Evolutionary conservation across 306 rosid genomes (phyloP).

Genomic region (Cucumis hystrix): DNA sequence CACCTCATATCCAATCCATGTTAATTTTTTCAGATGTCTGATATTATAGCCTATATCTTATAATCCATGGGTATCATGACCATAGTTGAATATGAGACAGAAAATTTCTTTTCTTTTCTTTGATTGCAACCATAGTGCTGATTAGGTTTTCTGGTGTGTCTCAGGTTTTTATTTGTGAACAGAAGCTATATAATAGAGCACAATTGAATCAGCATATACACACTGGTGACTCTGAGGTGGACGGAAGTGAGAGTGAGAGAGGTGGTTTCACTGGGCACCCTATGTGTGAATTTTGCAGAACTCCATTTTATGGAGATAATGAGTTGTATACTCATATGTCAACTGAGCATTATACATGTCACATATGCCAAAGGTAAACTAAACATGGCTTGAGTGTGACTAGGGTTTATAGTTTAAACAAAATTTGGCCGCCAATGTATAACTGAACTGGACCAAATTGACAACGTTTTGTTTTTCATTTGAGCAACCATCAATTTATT

Average conservation of each 20-base stretch:
- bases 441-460: not conserved
- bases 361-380: conserved; percentile 79
- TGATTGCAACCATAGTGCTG: conserved; percentile 1
- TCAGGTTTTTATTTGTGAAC: conserved; percentile 89
- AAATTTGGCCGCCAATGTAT: not conserved
- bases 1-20: too few species aligned
- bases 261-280: conserved; percentile 99
- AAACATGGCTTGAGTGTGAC: not conserved
- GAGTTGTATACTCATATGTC: conserved; percentile 86
- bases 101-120: not conserved
- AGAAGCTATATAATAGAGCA: conserved; percentile 68
- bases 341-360: conserved; percentile 88
- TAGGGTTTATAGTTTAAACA: not conserved
- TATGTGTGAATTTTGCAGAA: conserved; percentile 73
- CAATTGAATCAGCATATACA: conserved; percentile 70
- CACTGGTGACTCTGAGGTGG: conserved; percentile 89
- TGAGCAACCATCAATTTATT: not conserved
- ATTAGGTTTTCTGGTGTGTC: not conserved
- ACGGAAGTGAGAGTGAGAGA: conserved; percentile 96
- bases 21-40: too few species aligned
- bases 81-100: not conserved
- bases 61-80: not conserved
- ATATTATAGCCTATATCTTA: too few species aligned
- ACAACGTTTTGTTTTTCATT: not conserved
- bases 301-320: conserved; percentile 87